These are phyloP conservation scores for Aspergillus bridgeri DNA, from an alignment of 495 filamentous ascomycete species.

Conservation along the genomic window DNA sequence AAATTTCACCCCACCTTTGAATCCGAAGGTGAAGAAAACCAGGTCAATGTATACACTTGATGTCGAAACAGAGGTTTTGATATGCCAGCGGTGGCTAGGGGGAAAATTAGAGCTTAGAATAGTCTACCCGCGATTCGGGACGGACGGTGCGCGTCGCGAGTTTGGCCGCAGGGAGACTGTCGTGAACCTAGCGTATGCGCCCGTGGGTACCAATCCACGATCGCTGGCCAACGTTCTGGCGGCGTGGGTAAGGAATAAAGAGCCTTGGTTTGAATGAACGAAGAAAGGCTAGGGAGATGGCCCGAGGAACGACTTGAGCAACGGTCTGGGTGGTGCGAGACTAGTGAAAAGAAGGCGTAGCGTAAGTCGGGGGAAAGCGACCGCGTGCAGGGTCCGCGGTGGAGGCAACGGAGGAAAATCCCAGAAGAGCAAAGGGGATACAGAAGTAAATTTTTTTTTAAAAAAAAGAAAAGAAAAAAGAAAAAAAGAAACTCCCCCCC, in stretches of 20 bases:
- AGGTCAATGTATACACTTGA: constrained; percentile 1
- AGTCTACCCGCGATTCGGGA: constrained; percentile 45
- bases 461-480: too few relatives aligned
- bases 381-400: constrained; percentile 16
- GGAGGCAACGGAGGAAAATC: constrained; percentile 9
- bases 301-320: constrained; percentile 38
- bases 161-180: constrained; percentile 20
- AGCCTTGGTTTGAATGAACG: constrained; percentile 15
- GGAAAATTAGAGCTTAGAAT: constrained; percentile 36
- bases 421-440: neutral
- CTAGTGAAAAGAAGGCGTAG: constrained; percentile 33
- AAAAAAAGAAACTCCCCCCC: neutral
- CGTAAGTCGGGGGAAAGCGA: constrained; percentile 39
- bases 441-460: constrained; percentile 3
- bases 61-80: constrained; percentile 19
- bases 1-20: constrained; percentile 1
- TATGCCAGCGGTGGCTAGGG: constrained; percentile 10
- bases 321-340: constrained; percentile 17
- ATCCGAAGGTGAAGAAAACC: constrained; percentile 2
- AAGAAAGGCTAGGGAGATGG: constrained; percentile 31
- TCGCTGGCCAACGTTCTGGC: constrained; percentile 27
- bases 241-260: constrained; percentile 19
- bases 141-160: constrained; percentile 25
- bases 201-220: constrained; percentile 38
- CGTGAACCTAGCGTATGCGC: constrained; percentile 41